Conservation (phyloP, 495 filamentous ascomycete genomes). For the Hyaloscypha finlandica region DNA sequence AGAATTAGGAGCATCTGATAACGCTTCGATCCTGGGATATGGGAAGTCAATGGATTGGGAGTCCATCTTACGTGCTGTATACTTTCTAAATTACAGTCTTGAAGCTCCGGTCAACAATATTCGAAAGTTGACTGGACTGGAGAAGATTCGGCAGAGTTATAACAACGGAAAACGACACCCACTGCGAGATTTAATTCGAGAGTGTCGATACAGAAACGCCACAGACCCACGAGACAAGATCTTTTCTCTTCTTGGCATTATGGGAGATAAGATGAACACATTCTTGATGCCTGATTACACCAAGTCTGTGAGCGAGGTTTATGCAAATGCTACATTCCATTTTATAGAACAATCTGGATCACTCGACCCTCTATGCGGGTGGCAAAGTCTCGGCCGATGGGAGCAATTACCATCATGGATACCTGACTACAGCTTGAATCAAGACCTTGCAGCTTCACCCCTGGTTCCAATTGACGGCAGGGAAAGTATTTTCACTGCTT, state of each 20-base stretch:
- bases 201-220: conserved; percentile 19
- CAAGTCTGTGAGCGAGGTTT: conserved; percentile 8
- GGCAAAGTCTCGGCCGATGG: conserved; percentile 1
- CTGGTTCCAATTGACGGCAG: neutral
- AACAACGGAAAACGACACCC: conserved; percentile 2
- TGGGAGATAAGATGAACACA: conserved; percentile 12
- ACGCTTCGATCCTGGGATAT: too few species aligned
- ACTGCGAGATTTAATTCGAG: conserved; percentile 14
- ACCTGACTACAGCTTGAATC: conserved; percentile 11
- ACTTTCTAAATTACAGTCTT: too few species aligned
- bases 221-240: conserved; percentile 30
- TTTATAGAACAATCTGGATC: conserved; percentile 13
- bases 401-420: conserved; percentile 17
- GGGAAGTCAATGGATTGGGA: too few species aligned
- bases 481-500: neutral
- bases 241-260: conserved; percentile 17
- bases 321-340: conserved; percentile 9
- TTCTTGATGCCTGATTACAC: conserved; percentile 13
- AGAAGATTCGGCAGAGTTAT: conserved; percentile 7
- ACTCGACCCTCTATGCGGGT: conserved; percentile 5
- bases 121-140: conserved; percentile 1
- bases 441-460: neutral
- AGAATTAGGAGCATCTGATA: too few species aligned
- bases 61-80: too few species aligned
- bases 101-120: too few species aligned